Evolutionary conservation across 2,329 filamentous ascomycete species (phyloP).

Genomic region (Claviceps capensis): DNA sequence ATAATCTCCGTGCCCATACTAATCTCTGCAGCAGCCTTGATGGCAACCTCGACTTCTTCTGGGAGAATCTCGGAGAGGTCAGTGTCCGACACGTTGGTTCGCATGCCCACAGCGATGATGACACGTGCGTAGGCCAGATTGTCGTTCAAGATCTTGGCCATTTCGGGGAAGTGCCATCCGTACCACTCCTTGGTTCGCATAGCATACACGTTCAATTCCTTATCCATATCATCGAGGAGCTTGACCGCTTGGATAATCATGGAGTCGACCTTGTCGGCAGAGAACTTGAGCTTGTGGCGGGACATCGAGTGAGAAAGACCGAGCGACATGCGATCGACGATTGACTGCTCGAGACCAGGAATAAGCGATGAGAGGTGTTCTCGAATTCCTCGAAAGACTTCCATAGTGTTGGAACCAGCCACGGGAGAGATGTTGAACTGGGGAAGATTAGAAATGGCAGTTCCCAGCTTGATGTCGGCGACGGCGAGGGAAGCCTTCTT

Average conservation of each 20-base stretch:
- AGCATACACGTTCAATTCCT: constrained; percentile 96
- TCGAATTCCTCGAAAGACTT: constrained; percentile 89
- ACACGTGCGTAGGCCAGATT: constrained; percentile 88
- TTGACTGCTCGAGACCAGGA: constrained; percentile 70
- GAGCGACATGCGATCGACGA: constrained; percentile 86
- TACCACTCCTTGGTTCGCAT: constrained; percentile 99
- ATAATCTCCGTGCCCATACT: constrained; percentile 98
- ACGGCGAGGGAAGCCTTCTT: constrained; percentile 94
- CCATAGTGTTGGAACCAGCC: constrained; percentile 46
- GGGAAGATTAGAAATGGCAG: constrained; percentile 83
- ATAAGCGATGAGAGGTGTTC: constrained; percentile 83
- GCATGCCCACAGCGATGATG: constrained; percentile 79
- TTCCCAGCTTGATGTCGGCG: constrained; percentile 82
- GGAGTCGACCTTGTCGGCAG: constrained; percentile 93
- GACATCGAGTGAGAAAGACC: constrained; percentile 96
- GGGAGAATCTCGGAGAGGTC: constrained; percentile 86
- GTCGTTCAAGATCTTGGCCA: constrained; percentile 94
- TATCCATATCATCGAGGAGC: constrained; percentile 89
- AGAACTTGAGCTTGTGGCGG: constrained; percentile 97
- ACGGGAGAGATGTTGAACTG: constrained; percentile 74
- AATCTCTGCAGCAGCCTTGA: constrained; percentile 90
- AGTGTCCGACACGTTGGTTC: constrained; percentile 59
- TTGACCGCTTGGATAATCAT: constrained; percentile 98
- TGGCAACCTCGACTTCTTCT: constrained; percentile 81
- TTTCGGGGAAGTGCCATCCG: constrained; percentile 98